Conservation (phyloP, 768 basidiomycete genomes). For the Cystobasidium tubakii region DNA sequence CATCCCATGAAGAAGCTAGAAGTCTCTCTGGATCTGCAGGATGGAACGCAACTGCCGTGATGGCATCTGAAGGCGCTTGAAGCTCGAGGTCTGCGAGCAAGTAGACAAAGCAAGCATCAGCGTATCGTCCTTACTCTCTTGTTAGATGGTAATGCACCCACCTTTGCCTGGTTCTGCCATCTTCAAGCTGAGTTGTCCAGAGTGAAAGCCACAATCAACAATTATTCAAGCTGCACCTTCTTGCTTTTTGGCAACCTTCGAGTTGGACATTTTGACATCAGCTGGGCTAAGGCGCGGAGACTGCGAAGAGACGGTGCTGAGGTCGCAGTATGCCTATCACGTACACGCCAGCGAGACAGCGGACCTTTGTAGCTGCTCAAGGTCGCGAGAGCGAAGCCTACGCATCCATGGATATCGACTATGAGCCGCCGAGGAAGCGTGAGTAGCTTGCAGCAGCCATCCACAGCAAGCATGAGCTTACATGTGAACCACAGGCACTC, state of each 20-base stretch:
- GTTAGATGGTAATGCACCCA: neutral
- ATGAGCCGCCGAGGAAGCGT: slow-evolving; percentile 35
- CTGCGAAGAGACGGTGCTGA: neutral
- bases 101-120: neutral
- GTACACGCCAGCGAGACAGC: neutral
- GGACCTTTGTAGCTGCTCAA: neutral
- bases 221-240: neutral
- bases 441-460: neutral
- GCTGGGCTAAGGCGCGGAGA: neutral
- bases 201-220: slow-evolving; percentile 2
- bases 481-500: neutral
- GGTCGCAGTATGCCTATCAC: neutral
- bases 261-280: neutral
- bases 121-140: neutral
- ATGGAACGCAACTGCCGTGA: slow-evolving; percentile 63
- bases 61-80: slow-evolving; percentile 37
- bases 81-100: slow-evolving; percentile 33
- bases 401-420: slow-evolving; percentile 20
- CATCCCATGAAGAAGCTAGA: slow-evolving; percentile 82
- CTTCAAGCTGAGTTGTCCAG: neutral
- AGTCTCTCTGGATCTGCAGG: slow-evolving; percentile 71
- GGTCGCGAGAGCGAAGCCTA: neutral
- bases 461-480: neutral
- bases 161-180: slow-evolving; percentile 26
- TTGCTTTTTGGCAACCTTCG: neutral